These are phyloP conservation scores for Sporodiniella umbellata DNA, from an alignment of 371 early-diverging fungal genomes.

Conservation along the genomic window DNA sequence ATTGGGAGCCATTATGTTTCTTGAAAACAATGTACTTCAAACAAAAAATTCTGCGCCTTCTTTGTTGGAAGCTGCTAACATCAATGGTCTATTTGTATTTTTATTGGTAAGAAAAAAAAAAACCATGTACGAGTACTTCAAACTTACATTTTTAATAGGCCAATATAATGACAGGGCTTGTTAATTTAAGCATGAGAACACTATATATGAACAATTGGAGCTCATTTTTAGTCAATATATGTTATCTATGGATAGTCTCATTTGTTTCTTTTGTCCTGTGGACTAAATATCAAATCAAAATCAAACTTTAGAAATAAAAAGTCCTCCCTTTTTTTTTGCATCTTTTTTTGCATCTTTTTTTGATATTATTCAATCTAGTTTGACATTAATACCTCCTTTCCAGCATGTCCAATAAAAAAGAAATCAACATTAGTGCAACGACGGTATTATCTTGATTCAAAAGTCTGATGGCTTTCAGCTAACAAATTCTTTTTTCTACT, in stretches of 20 bases:
- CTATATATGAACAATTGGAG: slow-evolving; percentile 45
- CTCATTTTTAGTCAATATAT: slow-evolving; percentile 49
- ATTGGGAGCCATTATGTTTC: slow-evolving; percentile 49
- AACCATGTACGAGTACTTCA: not conserved
- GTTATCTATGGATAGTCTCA: slow-evolving; percentile 54
- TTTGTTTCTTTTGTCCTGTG: slow-evolving; percentile 19
- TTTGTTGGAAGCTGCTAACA: slow-evolving; percentile 70
- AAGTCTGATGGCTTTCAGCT: too few relatives aligned
- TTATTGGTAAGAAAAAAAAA: slow-evolving; percentile 53
- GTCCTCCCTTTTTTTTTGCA: slow-evolving; percentile 6
- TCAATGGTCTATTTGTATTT: slow-evolving; percentile 75
- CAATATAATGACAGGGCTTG: slow-evolving; percentile 79
- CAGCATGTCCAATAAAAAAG: not conserved
- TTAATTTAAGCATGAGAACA: slow-evolving; percentile 75
- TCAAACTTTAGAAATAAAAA: slow-evolving; percentile 21
- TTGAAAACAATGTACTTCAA: slow-evolving; percentile 37
- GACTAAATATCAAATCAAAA: slow-evolving; percentile 11
- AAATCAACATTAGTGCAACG: not conserved
- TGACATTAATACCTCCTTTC: too few relatives aligned
- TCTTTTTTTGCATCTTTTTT: too few relatives aligned
- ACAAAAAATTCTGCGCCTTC: slow-evolving; percentile 39
- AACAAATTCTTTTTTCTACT: too few relatives aligned
- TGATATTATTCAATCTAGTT: too few relatives aligned
- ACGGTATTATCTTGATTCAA: not conserved
- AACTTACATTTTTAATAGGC: slow-evolving; percentile 41